Evolutionary conservation across 371 early-diverging fungal species (phyloP).

Genomic region (Capillidium heterosporum): DNA sequence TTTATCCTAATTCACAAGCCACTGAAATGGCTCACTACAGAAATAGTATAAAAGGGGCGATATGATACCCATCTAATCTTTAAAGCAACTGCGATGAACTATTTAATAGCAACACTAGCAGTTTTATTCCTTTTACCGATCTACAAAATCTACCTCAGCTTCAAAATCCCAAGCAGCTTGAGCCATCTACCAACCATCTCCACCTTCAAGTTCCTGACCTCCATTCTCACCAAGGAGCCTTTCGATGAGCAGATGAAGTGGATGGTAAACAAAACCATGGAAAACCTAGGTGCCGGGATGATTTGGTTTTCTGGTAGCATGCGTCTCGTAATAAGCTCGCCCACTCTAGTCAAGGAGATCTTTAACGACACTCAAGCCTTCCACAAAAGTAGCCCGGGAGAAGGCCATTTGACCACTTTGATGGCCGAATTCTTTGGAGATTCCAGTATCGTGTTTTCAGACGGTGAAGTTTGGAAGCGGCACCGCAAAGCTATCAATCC

Average conservation of each 20-base stretch:
- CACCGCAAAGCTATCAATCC: constrained; percentile 4
- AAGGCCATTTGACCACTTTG: background rate
- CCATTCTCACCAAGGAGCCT: background rate
- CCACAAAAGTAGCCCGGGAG: background rate
- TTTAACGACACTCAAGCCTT: background rate
- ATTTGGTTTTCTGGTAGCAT: background rate
- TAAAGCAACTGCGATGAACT: no score
- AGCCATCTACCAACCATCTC: background rate
- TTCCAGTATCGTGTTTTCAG: background rate
- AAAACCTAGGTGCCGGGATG: background rate
- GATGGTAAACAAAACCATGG: background rate
- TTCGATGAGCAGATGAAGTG: background rate
- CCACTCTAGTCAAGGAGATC: background rate
- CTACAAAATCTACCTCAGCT: no score
- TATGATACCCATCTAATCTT: no score
- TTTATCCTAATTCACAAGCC: no score
- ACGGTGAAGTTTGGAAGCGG: constrained; percentile 1
- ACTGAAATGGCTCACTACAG: no score
- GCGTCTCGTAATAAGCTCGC: background rate
- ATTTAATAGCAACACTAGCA: no score
- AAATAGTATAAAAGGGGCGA: no score
- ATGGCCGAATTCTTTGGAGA: background rate
- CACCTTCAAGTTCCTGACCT: background rate
- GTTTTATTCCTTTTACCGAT: no score
- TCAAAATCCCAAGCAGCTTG: background rate